These are phyloP conservation scores for Aureobasidium uvarum DNA, from an alignment of 2,329 filamentous ascomycete species.

Conservation along the genomic window DNA sequence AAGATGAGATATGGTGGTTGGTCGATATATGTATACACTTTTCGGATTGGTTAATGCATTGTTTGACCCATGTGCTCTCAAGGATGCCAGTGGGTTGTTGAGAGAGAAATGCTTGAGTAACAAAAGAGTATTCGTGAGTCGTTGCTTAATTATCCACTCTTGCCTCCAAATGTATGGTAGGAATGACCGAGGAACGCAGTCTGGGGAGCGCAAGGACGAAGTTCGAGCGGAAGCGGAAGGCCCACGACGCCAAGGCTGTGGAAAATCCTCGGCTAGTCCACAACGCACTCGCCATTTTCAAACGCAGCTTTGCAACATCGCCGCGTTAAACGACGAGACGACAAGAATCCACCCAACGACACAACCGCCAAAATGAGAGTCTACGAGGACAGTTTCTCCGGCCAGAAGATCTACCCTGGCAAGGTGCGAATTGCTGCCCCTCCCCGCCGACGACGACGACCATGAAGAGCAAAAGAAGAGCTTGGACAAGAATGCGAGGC, in stretches of 20 bases:
- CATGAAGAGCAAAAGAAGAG: conserved; percentile 7
- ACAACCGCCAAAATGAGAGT: conserved; percentile 60
- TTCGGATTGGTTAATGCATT: background rate
- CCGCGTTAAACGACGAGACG: conserved; percentile 21
- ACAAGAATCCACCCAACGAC: conserved; percentile 26
- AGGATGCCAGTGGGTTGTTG: background rate
- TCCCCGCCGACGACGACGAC: background rate
- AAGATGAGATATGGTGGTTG: background rate
- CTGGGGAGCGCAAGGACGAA: background rate
- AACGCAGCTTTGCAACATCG: conserved; percentile 15
- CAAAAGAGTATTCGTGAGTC: background rate
- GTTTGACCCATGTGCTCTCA: background rate
- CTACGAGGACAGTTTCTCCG: conserved; percentile 77
- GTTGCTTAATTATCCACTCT: background rate
- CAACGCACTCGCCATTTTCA: conserved; percentile 15
- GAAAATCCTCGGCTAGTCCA: conserved; percentile 4
- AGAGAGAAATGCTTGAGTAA: background rate
- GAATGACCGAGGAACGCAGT: background rate
- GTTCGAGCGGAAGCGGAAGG: conserved; percentile 1
- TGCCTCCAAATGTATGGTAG: no score
- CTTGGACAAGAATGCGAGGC: conserved; percentile 24
- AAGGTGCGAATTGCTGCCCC: conserved; percentile 57
- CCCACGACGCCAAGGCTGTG: conserved; percentile 2
- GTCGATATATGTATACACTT: conserved; percentile 17
- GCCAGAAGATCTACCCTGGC: conserved; percentile 75